Evolutionary conservation across 495 filamentous ascomycete species (phyloP).

Genomic region (Penicillium argentinense): DNA sequence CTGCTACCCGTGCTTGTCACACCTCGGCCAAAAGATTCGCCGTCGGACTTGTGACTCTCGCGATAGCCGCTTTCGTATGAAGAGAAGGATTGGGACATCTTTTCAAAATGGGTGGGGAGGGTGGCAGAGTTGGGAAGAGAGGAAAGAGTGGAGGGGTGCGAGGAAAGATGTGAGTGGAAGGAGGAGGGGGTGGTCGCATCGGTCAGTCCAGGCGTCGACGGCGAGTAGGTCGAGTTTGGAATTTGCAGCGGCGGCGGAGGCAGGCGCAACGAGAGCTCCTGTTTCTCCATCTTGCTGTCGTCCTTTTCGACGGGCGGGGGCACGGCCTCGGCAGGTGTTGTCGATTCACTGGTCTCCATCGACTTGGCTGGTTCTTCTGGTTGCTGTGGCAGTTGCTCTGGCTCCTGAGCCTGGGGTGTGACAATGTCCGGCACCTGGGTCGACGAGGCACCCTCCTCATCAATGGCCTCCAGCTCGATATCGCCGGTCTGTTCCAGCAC

Average conservation of each 20-base stretch:
- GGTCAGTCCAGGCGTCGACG: slow-evolving; percentile 41
- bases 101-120: slow-evolving; percentile 41
- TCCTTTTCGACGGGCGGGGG: no score
- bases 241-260: slow-evolving; percentile 45
- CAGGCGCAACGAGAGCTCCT: slow-evolving; percentile 34
- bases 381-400: no score
- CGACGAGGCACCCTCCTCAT: slow-evolving; percentile 37
- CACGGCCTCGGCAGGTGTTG: no score
- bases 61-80: slow-evolving; percentile 25
- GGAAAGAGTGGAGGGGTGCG: slow-evolving; percentile 22
- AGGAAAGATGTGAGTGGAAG: slow-evolving; percentile 34
- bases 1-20: slow-evolving; percentile 59
- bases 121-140: slow-evolving; percentile 30
- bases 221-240: slow-evolving; percentile 33
- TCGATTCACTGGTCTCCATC: background rate
- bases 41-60: slow-evolving; percentile 37
- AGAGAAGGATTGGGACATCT: slow-evolving; percentile 28
- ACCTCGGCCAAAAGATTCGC: slow-evolving; percentile 41
- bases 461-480: slow-evolving; percentile 76
- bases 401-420: slow-evolving; percentile 3
- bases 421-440: slow-evolving; percentile 13
- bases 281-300: slow-evolving; percentile 9
- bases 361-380: background rate
- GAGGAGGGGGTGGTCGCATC: slow-evolving; percentile 46
- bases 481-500: slow-evolving; percentile 91